Evolutionary conservation across 768 basidiomycete genomes (phyloP).

Genomic region (Paxillus involutus): DNA sequence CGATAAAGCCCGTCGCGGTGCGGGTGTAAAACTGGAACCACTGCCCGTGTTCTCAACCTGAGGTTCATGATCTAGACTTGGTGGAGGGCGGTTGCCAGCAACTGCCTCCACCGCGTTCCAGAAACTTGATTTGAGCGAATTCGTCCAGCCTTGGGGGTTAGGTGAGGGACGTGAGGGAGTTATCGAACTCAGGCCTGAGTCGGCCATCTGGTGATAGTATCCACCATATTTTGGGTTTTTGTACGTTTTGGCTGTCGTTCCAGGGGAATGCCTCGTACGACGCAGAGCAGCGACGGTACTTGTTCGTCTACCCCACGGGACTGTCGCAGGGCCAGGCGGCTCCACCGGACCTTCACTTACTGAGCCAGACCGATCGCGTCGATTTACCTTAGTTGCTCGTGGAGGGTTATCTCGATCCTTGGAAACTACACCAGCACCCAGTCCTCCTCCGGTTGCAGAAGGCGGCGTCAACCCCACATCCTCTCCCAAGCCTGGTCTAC

Average conservation of each 20-base stretch:
- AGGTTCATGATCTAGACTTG: conserved; percentile 4
- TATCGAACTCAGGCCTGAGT: background rate
- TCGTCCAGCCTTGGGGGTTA: conserved; percentile 39
- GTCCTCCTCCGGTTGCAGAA: background rate
- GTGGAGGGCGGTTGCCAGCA: conserved; percentile 38
- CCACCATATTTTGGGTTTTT: conserved; percentile 12
- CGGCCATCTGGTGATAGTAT: conserved; percentile 7
- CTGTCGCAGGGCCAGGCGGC: conserved; percentile 20
- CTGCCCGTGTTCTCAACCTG: background rate
- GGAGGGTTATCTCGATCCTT: conserved; percentile 11
- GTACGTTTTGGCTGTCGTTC: conserved; percentile 3
- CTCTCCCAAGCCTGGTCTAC: background rate
- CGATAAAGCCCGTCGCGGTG: conserved; percentile 15
- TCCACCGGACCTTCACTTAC: conserved; percentile 9
- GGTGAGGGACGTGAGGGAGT: background rate
- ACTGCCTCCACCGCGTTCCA: conserved; percentile 51
- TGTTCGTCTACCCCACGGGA: conserved; percentile 29
- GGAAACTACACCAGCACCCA: background rate
- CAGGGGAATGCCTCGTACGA: conserved; percentile 9
- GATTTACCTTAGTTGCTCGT: background rate
- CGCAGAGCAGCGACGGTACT: conserved; percentile 24
- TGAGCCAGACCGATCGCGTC: background rate
- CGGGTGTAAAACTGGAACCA: conserved; percentile 22
- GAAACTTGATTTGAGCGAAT: conserved; percentile 42
- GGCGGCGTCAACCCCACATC: background rate